Percentiles rank a stretch among this genome's conserved stretches.
Evolutionary conservation across 2,329 filamentous ascomycete genomes (phyloP).

Genomic region (Botrytis sinoallii): DNA sequence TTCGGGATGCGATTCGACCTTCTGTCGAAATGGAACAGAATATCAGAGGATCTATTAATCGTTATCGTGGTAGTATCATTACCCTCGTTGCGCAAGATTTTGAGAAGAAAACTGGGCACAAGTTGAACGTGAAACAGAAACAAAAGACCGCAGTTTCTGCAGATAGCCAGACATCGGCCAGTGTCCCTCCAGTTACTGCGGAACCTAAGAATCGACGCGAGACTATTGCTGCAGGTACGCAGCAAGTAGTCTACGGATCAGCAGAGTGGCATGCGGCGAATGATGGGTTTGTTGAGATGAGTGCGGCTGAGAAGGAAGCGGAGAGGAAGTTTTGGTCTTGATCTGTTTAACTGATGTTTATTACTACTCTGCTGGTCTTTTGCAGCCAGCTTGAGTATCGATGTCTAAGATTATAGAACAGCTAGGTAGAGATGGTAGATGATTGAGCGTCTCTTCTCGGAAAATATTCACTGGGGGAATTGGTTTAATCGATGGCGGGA

Average conservation of each 20-base stretch:
- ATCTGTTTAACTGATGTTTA: not conserved
- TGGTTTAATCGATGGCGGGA: too few relatives aligned
- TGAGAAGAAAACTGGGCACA: not conserved
- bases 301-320: not conserved
- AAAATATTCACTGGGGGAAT: rapidly evolving
- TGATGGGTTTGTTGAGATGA: not conserved
- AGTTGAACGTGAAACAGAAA: not conserved
- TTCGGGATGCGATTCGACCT: not conserved
- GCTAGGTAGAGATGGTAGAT: not conserved
- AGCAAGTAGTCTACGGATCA: not conserved
- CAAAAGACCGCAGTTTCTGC: not conserved
- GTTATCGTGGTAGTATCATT: not conserved
- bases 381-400: not conserved
- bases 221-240: rapidly evolving
- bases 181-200: not conserved
- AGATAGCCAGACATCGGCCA: not conserved
- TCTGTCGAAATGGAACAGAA: not conserved
- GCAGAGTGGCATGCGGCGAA: not conserved
- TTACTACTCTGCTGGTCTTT: not conserved
- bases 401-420: not conserved
- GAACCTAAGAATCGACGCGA: too few relatives aligned
- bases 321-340: not conserved
- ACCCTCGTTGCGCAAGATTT: not conserved
- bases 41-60: not conserved
- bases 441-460: not conserved